These are phyloP conservation scores for Lecanosticta acicola DNA, from an alignment of 2,329 filamentous ascomycete genomes.

Conservation along the genomic window DNA sequence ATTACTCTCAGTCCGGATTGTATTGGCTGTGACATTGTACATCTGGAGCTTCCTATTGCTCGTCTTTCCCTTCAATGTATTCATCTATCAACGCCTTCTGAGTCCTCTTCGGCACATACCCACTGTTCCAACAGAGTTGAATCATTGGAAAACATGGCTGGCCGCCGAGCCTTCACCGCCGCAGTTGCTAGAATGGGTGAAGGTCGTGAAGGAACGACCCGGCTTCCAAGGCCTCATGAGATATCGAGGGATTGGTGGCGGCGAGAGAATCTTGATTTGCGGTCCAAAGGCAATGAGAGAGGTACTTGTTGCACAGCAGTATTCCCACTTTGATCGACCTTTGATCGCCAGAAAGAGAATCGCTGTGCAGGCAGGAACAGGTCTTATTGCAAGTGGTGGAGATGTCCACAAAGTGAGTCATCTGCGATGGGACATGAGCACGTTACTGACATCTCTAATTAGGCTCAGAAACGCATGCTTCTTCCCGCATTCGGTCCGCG, in stretches of 20 bases:
- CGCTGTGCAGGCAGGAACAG: not conserved
- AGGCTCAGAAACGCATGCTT: not conserved
- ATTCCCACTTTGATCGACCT: not conserved
- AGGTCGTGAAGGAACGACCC: not conserved
- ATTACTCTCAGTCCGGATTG: not conserved
- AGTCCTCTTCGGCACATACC: constrained; percentile 3
- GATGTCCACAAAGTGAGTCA: not conserved
- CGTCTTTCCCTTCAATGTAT: not conserved
- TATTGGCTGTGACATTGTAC: not conserved
- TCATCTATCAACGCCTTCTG: not conserved
- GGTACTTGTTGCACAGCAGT: not conserved
- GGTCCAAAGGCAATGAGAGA: not conserved
- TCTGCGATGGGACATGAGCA: not conserved
- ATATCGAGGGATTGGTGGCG: not conserved
- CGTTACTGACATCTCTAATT: not conserved
- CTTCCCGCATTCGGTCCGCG: not conserved
- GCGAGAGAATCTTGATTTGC: not conserved
- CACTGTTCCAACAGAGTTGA: not conserved
- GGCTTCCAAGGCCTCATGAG: not conserved
- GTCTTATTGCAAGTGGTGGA: not conserved
- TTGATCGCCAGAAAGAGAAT: not conserved
- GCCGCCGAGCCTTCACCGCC: not conserved
- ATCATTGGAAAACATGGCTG: constrained; percentile 1
- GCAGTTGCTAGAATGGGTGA: constrained; percentile 1
- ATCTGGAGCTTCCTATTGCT: not conserved